Conservation (phyloP, 495 filamentous ascomycete genomes). For the Poronia punctata region DNA sequence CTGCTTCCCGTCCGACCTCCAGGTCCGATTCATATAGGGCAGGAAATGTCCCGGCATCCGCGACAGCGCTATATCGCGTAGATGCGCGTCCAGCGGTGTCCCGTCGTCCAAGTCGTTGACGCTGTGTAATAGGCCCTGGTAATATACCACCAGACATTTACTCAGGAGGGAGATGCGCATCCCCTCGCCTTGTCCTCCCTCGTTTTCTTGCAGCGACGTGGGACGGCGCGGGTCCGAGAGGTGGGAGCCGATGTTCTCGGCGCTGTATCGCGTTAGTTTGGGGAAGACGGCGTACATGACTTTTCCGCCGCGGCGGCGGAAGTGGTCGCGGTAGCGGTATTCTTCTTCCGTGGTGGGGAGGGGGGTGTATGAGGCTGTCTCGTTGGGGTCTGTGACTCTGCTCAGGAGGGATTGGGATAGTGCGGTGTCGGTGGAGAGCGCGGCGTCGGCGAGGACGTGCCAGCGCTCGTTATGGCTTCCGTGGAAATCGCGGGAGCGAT, state of each 20-base stretch:
- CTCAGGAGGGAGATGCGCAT: slow-evolving; percentile 21
- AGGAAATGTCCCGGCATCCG: neutral
- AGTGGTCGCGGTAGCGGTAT: slow-evolving; percentile 7
- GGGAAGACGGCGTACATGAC: slow-evolving; percentile 36
- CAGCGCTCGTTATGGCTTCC: slow-evolving; percentile 10
- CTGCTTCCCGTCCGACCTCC: neutral
- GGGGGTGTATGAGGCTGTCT: neutral
- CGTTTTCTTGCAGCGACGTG: neutral
- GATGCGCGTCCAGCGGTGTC: slow-evolving; percentile 11
- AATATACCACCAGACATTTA: slow-evolving; percentile 29
- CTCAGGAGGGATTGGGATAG: too few species aligned
- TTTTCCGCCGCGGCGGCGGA: slow-evolving; percentile 30
- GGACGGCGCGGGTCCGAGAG: neutral
- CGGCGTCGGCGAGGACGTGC: neutral
- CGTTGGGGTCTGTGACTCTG: neutral
- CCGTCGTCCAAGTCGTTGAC: neutral
- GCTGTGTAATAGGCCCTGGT: slow-evolving; percentile 22
- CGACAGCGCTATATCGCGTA: neutral
- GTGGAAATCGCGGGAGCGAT: slow-evolving; percentile 18
- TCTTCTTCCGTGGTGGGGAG: slow-evolving; percentile 8
- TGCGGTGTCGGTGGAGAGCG: too few species aligned
- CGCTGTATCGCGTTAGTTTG: slow-evolving; percentile 25
- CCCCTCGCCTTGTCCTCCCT: slow-evolving; percentile 10
- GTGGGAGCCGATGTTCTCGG: slow-evolving; percentile 15
- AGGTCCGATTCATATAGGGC: neutral